Base-by-base conservation (phyloP, 495 filamentous ascomycete genomes). In the Filosporella fistucella region DNA sequence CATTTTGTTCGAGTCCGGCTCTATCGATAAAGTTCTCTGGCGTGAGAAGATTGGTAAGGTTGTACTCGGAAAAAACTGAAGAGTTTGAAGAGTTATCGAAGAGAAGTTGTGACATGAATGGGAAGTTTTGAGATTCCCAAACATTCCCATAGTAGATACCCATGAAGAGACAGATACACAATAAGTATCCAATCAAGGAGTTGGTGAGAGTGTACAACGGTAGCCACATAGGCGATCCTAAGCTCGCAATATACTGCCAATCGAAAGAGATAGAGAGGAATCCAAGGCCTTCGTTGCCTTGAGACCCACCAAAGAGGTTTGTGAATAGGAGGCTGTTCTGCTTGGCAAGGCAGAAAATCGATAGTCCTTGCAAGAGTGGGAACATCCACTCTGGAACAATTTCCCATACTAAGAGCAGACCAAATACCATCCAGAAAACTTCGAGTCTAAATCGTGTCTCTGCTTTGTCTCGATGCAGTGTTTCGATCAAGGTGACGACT, bases 231-330 rank as follows among this genome's bases (percentile, higher is more conserved):
- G 50, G 32, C 16, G 35, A 32, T n/a, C n/a, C n/a, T n/a, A n/a
- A n/a, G 11, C 34, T 47, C 2, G 22, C 17, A 34, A 75, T 64
- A 52, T 74, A 76, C 57, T 75, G 67, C 72, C 72, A 76, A 55
- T 76, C 72, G 7, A 76, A 60, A 18, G 58, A 61, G 22, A 71
- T 23, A 22, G 61, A 85, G 86, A 68, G 87, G 85, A 74, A 42
- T 4, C 72, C 72, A 12, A 59, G 39, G 9, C 49, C 45, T 22
- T 76, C 76, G 49, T 83, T 81, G 16, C 65, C 71, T 8, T 62
- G 54, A 0, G 77, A 58, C 0, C 79, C 79, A 12, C 79, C 79
- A 40, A 83, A 83, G 6, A 82, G 30, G 42, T 67, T 68, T 37
- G 77, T 79, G 59, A 85, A 80, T 4, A 83, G 74, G 30, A 43